Base-by-base conservation (phyloP, 1,284 basidiomycete genomes). In the Butyriboletus appendiculatus region DNA sequence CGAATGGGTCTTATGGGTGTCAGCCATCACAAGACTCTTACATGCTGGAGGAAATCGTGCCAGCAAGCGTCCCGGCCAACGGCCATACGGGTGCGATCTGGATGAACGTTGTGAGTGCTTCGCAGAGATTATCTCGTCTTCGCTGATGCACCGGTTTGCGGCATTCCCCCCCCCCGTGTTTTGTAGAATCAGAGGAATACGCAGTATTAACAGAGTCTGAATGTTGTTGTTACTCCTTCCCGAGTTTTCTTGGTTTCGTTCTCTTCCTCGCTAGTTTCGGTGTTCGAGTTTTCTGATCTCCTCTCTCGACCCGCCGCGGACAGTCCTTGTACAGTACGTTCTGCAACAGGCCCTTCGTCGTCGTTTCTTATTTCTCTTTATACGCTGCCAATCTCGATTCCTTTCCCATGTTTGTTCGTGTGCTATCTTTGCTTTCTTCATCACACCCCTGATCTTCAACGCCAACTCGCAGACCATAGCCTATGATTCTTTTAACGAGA, bases 21-120 rank as follows among this genome's bases (percentile, higher is more conserved):
- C 78, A 81, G 60, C 74, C 66, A 51, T 77, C 72, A 12, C 78
- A 81, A 53, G 82, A 85, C 45, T 75, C 80, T 51, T 87, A 79
- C 59, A 82, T 89, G 74, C 74, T 81, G 40, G 86, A 88, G 67
- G 86, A 88, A 71, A 81, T 81, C 56, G 79, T 83, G 53, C 70
- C 72, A 47, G 59, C 64, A 15, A 59, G 40, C 18, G 34, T 60
- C 18, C 64, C 68, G 37, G 42, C 63, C 54, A 58, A 61, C 18
- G 60, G 67, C 53, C 70, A 72, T 48, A 55, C 64, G 37, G 66
- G 73, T 63, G 62, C 64, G 47, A 69, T 75, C 55, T 80, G 77
- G 76, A 71, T 76, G 68, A 73, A 70, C 43, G 71, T 73, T 53
- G 68, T 71, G 52, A 63, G 72, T 68, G 38, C 50, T 59, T 59